Percentiles rank a stretch among this genome's conserved stretches.
phyloP scores from a whole-genome alignment of 352 stramenopile species.

The Phytopythium mirpurense region DNA sequence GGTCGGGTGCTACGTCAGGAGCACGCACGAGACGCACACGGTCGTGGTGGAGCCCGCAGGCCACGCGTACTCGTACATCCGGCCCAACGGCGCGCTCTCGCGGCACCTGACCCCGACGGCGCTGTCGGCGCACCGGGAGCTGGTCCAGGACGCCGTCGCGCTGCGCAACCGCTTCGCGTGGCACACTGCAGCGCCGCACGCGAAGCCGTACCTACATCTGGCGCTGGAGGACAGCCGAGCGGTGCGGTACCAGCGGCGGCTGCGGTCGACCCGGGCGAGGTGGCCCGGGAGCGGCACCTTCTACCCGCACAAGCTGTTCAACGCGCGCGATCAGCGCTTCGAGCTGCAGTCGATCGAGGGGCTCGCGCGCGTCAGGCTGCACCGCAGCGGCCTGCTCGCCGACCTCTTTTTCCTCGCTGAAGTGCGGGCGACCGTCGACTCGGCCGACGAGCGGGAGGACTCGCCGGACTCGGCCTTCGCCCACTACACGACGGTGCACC shows the following conservation, averaged over 20 bases:
- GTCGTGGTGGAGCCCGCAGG: conserved; percentile 57
- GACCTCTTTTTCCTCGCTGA: conserved; percentile 30
- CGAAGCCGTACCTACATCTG: conserved; percentile 39
- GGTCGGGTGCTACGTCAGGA: conserved; percentile 38
- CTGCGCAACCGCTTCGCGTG: conserved; percentile 51
- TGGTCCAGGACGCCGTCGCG: conserved; percentile 36
- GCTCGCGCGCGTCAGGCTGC: conserved; percentile 33
- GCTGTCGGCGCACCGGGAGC: conserved; percentile 32
- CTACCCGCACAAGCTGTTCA: conserved; percentile 20
- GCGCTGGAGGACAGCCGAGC: conserved; percentile 9
- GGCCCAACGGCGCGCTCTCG: conserved; percentile 34
- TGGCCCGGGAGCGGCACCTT: conserved; percentile 25
- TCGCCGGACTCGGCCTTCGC: conserved; percentile 7
- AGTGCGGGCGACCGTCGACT: conserved; percentile 23
- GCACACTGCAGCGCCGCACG: conserved; percentile 9
- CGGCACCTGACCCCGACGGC: conserved; percentile 56
- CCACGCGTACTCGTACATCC: conserved; percentile 56
- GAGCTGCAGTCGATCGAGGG: conserved; percentile 70
- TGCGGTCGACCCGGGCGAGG: conserved; percentile 15
- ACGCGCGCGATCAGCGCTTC: conserved; percentile 28
- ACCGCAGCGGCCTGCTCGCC: conserved; percentile 28
- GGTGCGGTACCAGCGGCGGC: conserved; percentile 17
- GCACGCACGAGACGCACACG: conserved; percentile 45
- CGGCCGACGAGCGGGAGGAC: conserved; percentile 7
- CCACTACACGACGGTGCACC: conserved; percentile 37